A percentile compares a stretch with the other conserved stretches of the same genome.
Conservation (phyloP, 2,329 filamentous ascomycete genomes). For the Dissoconium aciculare region DNA sequence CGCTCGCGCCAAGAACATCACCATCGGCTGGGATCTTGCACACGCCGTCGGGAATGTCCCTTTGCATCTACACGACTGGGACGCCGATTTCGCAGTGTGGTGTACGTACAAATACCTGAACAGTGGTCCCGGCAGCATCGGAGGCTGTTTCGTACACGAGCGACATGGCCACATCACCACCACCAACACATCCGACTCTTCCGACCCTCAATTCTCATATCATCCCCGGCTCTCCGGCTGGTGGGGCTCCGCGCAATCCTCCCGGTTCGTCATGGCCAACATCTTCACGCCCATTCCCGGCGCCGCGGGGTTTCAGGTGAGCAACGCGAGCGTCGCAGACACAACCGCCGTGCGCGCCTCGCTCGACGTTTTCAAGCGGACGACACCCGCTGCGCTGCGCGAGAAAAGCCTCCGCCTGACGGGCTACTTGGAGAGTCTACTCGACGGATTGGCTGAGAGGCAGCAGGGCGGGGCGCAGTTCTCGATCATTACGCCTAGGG, state of each 20-base stretch:
- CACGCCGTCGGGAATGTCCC: slow-evolving; percentile 77
- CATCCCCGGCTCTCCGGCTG: slow-evolving; percentile 60
- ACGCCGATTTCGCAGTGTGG: slow-evolving; percentile 84
- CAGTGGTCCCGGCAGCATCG: slow-evolving; percentile 67
- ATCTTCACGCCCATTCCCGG: slow-evolving; percentile 62
- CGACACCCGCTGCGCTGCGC: slow-evolving; percentile 53
- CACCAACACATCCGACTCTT: slow-evolving; percentile 17
- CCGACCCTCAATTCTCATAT: slow-evolving; percentile 33
- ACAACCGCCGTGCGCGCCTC: slow-evolving; percentile 59
- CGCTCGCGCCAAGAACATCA: slow-evolving; percentile 54
- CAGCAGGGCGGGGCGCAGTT: slow-evolving; percentile 21
- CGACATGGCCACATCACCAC: slow-evolving; percentile 45
- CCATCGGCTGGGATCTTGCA: slow-evolving; percentile 77
- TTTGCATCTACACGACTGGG: slow-evolving; percentile 68
- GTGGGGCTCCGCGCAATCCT: slow-evolving; percentile 70
- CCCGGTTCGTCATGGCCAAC: slow-evolving; percentile 73
- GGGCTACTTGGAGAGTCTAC: slow-evolving; percentile 56
- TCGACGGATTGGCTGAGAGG: slow-evolving; percentile 25
- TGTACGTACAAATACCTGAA: slow-evolving; percentile 94
- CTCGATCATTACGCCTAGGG: slow-evolving; percentile 52
- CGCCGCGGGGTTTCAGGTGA: slow-evolving; percentile 70
- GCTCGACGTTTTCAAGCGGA: slow-evolving; percentile 58
- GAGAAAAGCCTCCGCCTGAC: slow-evolving; percentile 60
- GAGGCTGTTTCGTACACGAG: slow-evolving; percentile 66
- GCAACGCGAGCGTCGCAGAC: slow-evolving; percentile 68